phyloP scores from a whole-genome alignment of 345 rosid genomes.

The Bruguiera sexangula region DNA sequence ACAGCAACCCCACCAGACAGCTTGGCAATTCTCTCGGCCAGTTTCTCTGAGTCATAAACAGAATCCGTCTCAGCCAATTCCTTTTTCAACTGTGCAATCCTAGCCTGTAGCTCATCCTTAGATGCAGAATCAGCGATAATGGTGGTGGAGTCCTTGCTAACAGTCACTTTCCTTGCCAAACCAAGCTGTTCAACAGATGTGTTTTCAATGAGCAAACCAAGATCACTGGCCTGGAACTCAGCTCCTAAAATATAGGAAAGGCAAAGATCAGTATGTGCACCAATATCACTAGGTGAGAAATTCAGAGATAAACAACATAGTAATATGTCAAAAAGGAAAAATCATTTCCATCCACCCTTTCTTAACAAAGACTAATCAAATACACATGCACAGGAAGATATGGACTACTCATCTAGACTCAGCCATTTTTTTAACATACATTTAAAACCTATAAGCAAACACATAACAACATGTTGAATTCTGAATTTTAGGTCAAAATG shows the following conservation, averaged over 20 bases:
- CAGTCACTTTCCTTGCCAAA: constrained; percentile 72
- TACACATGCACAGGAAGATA: no score
- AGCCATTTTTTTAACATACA: no score
- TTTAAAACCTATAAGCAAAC: no score
- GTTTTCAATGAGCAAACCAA: constrained; percentile 73
- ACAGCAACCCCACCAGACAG: constrained; percentile 97
- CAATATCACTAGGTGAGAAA: not conserved
- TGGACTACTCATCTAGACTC: no score
- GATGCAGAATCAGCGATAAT: constrained; percentile 92
- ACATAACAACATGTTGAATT: no score
- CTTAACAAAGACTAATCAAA: no score
- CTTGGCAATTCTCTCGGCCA: constrained; percentile 95
- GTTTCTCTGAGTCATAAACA: constrained; percentile 76
- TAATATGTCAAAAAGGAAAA: not conserved
- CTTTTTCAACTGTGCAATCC: constrained; percentile 77
- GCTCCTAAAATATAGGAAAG: constrained; percentile 52
- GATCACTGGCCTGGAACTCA: constrained; percentile 81
- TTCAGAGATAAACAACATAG: not conserved
- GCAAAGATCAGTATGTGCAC: not conserved
- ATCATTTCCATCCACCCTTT: no score
- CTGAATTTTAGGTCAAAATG: no score
- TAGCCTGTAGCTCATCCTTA: constrained; percentile 81
- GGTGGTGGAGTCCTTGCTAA: constrained; percentile 78
- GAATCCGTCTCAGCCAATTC: constrained; percentile 92
- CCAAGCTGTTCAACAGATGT: constrained; percentile 85